These are phyloP conservation scores for Teratosphaeria gauchensis DNA, from an alignment of 2,329 filamentous ascomycete species.

Conservation along the genomic window DNA sequence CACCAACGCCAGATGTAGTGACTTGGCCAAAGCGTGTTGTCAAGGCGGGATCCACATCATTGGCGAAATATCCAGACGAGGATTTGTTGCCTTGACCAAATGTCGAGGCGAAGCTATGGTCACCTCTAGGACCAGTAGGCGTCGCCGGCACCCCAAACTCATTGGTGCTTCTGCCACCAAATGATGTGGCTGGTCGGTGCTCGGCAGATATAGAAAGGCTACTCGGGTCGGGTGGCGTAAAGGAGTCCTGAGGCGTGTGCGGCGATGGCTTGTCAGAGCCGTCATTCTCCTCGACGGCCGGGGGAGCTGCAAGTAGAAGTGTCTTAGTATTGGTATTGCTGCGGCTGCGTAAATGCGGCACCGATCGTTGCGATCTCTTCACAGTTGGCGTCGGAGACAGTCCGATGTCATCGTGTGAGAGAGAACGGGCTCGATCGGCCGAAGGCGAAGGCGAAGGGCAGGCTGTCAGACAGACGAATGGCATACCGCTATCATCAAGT, in stretches of 20 bases:
- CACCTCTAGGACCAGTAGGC: conserved; percentile 58
- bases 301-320: conserved; percentile 15
- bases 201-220: conserved; percentile 69
- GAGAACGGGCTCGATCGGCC: conserved; percentile 29
- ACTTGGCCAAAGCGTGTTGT: conserved; percentile 70
- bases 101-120: conserved; percentile 45
- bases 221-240: conserved; percentile 70
- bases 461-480: conserved; percentile 26
- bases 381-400: conserved; percentile 32
- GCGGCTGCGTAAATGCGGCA: conserved; percentile 13
- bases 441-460: conserved; percentile 26
- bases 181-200: conserved; percentile 28
- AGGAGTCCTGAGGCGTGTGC: conserved; percentile 67
- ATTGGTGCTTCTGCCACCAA: conserved; percentile 25
- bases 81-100: conserved; percentile 32
- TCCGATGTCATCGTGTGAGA: conserved; percentile 28
- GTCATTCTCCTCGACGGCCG: conserved; percentile 5
- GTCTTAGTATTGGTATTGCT: conserved; percentile 12
- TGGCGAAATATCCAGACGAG: conserved; percentile 58
- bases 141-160: conserved; percentile 63
- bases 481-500: conserved; percentile 20
- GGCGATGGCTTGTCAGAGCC: conserved; percentile 18
- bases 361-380: conserved; percentile 25
- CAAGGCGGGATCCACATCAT: conserved; percentile 66
- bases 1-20: conserved; percentile 71